Conservation (phyloP, 163 green algal species). For the Chlamydomonas reinhardtii region DNA sequence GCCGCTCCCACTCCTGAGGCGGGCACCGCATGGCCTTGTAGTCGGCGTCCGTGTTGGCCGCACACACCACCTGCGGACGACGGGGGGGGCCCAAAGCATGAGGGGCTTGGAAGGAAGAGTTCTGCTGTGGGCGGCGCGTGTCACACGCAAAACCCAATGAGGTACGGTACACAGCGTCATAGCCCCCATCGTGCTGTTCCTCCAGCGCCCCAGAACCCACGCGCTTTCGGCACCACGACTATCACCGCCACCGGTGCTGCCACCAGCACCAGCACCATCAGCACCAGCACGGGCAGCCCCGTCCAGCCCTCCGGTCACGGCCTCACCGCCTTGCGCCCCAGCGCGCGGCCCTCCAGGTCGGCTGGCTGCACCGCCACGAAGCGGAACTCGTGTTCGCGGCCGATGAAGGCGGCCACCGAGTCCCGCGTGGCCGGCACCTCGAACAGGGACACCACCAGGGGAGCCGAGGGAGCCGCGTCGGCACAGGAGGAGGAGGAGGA, state of each 20-base stretch:
- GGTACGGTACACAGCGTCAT: no score
- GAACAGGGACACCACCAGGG: slow-evolving; percentile 83
- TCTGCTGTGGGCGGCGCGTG: no score
- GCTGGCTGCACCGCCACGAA: slow-evolving; percentile 81
- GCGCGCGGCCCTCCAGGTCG: slow-evolving; percentile 40
- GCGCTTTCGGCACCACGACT: no score
- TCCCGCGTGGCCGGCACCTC: slow-evolving; percentile 73
- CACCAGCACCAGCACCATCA: background rate
- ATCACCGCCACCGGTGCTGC: no score
- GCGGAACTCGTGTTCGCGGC: slow-evolving; percentile 92
- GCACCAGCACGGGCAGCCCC: background rate
- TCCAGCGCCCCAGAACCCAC: no score
- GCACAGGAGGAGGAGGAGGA: background rate
- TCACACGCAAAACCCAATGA: no score
- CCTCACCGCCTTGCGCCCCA: slow-evolving; percentile 53
- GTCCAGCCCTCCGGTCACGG: no score
- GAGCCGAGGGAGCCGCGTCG: no score
- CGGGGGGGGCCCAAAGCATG: background rate
- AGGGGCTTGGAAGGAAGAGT: no score
- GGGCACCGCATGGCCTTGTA: slow-evolving; percentile 83
- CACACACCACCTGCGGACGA: slow-evolving; percentile 81
- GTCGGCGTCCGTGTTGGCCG: slow-evolving; percentile 80
- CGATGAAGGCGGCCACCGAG: slow-evolving; percentile 83
- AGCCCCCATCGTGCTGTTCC: no score
- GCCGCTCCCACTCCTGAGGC: slow-evolving; percentile 78